These are phyloP conservation scores for Actinomucor elegans DNA, from an alignment of 371 early-diverging fungal genomes.

Conservation along the genomic window DNA sequence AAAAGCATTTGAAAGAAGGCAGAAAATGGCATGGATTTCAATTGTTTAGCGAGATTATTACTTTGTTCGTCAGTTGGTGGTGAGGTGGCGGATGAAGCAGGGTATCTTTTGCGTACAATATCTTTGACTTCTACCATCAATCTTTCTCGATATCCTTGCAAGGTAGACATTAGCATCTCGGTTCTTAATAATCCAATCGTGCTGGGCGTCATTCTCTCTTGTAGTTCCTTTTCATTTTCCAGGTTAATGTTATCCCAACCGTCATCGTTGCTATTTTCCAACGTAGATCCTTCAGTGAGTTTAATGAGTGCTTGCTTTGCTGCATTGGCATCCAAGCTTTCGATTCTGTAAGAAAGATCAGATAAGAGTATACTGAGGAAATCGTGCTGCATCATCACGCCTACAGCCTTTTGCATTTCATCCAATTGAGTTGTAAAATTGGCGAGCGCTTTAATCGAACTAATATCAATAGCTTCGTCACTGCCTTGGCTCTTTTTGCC, in stretches of 20 bases:
- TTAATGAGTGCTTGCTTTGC: constrained; percentile 6
- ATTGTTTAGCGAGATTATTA: constrained; percentile 36
- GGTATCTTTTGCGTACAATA: constrained; percentile 63
- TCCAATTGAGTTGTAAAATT: constrained; percentile 65
- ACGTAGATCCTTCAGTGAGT: not conserved
- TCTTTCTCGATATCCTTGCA: constrained; percentile 73
- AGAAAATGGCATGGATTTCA: constrained; percentile 78
- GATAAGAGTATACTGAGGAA: constrained; percentile 60
- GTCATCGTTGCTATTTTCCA: not conserved
- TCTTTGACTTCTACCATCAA: constrained; percentile 74
- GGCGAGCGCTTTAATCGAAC: constrained; percentile 57
- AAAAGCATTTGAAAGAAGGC: constrained; percentile 76
- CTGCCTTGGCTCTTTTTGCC: constrained; percentile 24
- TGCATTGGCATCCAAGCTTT: constrained; percentile 5
- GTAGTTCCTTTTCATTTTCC: constrained; percentile 51
- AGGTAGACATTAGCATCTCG: constrained; percentile 59
- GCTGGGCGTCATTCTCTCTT: constrained; percentile 63
- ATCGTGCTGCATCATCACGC: constrained; percentile 73
- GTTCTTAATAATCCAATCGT: constrained; percentile 76
- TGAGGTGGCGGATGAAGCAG: not conserved
- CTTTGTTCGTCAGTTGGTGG: constrained; percentile 2
- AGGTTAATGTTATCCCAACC: constrained; percentile 17
- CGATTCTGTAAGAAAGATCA: constrained; percentile 45
- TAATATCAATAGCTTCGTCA: constrained; percentile 48
- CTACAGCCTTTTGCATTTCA: constrained; percentile 68